phyloP scores from a whole-genome alignment of 257 asterid species.

The Capsicum rhomboideum region DNA sequence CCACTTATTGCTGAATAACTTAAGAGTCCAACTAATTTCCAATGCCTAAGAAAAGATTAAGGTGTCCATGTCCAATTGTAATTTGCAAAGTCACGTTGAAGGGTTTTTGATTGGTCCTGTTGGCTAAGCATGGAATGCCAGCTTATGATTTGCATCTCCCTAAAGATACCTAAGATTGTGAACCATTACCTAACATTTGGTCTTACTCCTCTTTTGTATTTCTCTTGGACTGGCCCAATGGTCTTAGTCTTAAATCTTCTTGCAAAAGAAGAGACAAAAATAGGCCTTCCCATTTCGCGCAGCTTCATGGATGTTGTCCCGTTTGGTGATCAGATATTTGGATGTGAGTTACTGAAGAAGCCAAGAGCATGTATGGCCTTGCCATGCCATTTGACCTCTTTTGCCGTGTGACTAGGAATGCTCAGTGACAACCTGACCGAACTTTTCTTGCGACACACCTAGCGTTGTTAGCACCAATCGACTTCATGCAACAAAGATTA shows the following conservation, averaged over 20 bases:
- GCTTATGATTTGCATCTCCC: not conserved
- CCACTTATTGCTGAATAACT: not conserved
- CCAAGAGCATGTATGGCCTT: not conserved
- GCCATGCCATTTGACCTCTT: not conserved
- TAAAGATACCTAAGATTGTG: not conserved
- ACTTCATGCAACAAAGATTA: not conserved
- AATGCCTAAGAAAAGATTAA: too few species aligned
- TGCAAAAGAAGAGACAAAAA: not conserved
- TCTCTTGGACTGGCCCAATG: not conserved
- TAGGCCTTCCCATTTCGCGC: not conserved
- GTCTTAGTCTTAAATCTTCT: not conserved
- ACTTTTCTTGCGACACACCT: not conserved
- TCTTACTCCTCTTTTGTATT: not conserved
- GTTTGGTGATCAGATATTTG: not conserved
- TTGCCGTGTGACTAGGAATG: not conserved
- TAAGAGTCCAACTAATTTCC: not conserved
- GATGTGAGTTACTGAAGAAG: not conserved
- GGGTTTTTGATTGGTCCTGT: not conserved
- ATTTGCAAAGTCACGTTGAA: too few species aligned
- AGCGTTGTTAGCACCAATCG: not conserved
- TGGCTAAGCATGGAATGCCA: not conserved
- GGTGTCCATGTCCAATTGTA: too few species aligned
- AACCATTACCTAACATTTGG: not conserved
- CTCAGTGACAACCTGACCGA: not conserved
- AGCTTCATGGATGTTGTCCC: too few species aligned